Evolutionary conservation across 1,284 basidiomycete genomes (phyloP).

Genomic region (Vanrija sp.): DNA sequence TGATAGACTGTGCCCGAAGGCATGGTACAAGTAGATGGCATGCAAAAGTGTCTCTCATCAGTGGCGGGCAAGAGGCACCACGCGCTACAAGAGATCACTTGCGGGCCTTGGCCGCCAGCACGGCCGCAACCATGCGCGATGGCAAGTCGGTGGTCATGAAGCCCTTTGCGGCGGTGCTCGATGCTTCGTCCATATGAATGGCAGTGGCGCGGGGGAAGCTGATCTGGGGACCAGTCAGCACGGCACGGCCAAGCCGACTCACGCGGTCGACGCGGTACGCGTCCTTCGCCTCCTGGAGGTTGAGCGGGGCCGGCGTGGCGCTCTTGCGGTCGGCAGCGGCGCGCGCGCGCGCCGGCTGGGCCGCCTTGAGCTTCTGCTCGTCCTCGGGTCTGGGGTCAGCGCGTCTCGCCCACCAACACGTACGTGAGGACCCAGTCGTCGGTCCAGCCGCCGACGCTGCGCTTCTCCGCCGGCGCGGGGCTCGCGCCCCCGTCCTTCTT

Average conservation of each 20-base stretch:
- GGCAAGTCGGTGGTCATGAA: slow-evolving; percentile 15
- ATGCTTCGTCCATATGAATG: too few relatives aligned
- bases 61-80: too few relatives aligned
- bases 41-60: neutral
- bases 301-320: slow-evolving; percentile 13
- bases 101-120: slow-evolving; percentile 5
- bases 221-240: too few relatives aligned
- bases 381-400: slow-evolving; percentile 12
- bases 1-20: too few relatives aligned
- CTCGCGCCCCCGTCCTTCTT: neutral
- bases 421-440: slow-evolving; percentile 19
- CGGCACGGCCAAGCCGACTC: slow-evolving; percentile 6
- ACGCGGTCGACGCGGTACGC: slow-evolving; percentile 25
- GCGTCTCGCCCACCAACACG: neutral
- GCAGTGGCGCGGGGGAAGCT: too few relatives aligned
- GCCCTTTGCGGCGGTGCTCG: slow-evolving; percentile 7
- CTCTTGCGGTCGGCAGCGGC: slow-evolving; percentile 4
- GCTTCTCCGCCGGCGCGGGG: neutral
- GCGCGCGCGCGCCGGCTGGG: slow-evolving; percentile 1
- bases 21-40: neutral
- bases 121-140: slow-evolving; percentile 12
- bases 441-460: slow-evolving; percentile 11
- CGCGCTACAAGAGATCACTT: neutral
- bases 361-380: slow-evolving; percentile 10
- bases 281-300: slow-evolving; percentile 29